phyloP scores from a whole-genome alignment of 352 stramenopile genomes.

The Globisporangium middletonii region DNA sequence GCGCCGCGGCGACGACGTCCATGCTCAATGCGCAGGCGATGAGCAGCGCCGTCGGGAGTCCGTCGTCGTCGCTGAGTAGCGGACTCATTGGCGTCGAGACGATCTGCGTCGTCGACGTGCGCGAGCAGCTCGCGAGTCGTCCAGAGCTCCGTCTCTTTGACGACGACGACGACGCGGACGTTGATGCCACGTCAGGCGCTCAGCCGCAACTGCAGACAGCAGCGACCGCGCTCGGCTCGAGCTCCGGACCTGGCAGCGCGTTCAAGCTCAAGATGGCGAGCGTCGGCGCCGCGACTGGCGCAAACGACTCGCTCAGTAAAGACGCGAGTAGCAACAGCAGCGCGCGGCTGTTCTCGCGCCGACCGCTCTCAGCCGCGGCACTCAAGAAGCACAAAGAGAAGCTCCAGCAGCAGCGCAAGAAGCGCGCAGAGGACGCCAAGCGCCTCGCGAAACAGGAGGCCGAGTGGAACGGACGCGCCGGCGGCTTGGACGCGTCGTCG shows the following conservation, averaged over 20 bases:
- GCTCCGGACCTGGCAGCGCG: slow-evolving; percentile 25
- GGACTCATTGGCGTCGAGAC: slow-evolving; percentile 88
- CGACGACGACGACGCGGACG: slow-evolving; percentile 3
- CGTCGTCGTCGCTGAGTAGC: slow-evolving; percentile 11
- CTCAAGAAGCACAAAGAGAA: slow-evolving; percentile 77
- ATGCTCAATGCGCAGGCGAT: slow-evolving; percentile 43
- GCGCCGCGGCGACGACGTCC: slow-evolving; percentile 19
- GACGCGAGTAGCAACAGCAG: slow-evolving; percentile 31
- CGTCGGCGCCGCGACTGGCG: slow-evolving; percentile 13
- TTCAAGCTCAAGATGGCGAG: slow-evolving; percentile 60
- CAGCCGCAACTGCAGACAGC: background rate
- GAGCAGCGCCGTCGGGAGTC: slow-evolving; percentile 22
- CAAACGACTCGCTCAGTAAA: slow-evolving; percentile 27
- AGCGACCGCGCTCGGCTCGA: slow-evolving; percentile 8
- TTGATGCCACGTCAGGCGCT: background rate
- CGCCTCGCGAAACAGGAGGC: slow-evolving; percentile 59
- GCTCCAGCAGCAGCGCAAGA: slow-evolving; percentile 45
- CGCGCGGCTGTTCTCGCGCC: slow-evolving; percentile 50
- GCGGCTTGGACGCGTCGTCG: slow-evolving; percentile 52
- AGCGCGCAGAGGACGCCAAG: slow-evolving; percentile 56
- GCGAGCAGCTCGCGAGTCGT: slow-evolving; percentile 62
- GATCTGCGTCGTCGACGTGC: slow-evolving; percentile 92
- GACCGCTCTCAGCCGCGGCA: slow-evolving; percentile 49
- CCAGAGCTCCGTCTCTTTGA: slow-evolving; percentile 10
- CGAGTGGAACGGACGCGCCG: slow-evolving; percentile 70